Conservation (phyloP, 768 basidiomycete species). For the Termitomyces sp. region DNA sequence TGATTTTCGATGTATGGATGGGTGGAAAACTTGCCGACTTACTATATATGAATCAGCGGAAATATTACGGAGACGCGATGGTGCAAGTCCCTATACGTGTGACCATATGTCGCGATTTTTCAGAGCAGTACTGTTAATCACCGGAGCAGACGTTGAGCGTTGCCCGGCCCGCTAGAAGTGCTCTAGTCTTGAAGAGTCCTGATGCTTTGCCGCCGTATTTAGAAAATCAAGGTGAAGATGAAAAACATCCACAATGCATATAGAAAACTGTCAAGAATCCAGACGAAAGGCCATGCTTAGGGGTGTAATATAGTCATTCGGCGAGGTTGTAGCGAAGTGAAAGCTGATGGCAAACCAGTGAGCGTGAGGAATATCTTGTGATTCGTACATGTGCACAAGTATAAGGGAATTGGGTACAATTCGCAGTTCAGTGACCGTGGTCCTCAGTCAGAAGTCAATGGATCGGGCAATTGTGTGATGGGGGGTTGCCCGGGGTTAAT, state of each 20-base stretch:
- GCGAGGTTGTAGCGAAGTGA: background rate
- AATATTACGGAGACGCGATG: background rate
- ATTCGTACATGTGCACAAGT: background rate
- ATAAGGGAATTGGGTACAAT: background rate
- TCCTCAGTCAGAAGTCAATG: too few relatives aligned
- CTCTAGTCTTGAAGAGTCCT: background rate
- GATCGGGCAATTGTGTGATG: too few relatives aligned
- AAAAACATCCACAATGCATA: background rate
- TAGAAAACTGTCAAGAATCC: background rate
- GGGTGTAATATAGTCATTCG: background rate
- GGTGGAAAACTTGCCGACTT: background rate
- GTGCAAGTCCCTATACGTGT: too few relatives aligned
- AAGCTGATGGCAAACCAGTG: background rate
- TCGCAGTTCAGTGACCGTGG: too few relatives aligned
- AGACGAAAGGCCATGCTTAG: too few relatives aligned
- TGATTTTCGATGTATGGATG: background rate
- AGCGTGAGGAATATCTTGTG: background rate
- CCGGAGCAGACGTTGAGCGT: background rate
- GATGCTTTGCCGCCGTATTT: too few relatives aligned
- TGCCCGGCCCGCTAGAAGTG: background rate
- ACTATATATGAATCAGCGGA: slow-evolving; percentile 1
- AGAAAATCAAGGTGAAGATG: background rate
- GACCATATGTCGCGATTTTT: background rate
- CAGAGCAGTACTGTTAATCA: background rate
- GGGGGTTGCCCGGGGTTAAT: too few relatives aligned